Evolutionary conservation across 1,284 basidiomycete species (phyloP), one percentile per base, ranked within the genome.

Genomic region (Chondrostereum purpureum): DNA sequence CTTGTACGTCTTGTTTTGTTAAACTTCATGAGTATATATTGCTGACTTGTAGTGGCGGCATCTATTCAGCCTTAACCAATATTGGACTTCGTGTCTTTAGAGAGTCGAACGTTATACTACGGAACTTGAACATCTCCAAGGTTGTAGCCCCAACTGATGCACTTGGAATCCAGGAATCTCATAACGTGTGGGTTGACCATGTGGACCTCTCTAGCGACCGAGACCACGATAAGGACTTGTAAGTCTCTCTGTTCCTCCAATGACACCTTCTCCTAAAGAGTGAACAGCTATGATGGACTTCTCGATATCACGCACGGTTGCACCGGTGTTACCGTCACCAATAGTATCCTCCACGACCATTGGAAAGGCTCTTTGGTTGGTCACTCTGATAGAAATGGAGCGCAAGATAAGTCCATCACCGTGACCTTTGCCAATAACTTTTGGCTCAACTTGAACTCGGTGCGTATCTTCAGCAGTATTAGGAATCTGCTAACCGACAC

Each of bases 41-140:
- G 12, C 41, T 59, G 48, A 46, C 56, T 59, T 46, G 44, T n/a
- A 8, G 27, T 34, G 52, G 35, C 22, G n/a, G n/a, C n/a, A n/a
- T n/a, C 31, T 45, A 22, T 24, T 20, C 20, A 62, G 67, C 65
- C 5, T 66, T 70, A 39, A 54, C 55, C 37, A 69, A 69, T 34
- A 60, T 65, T 48, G 70, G 69, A 1, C 61, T 72, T 35, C 67
- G 72, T 46, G 65, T 73, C 40, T 50, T 69, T 41, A 54, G 66
- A 23, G 63, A 62, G 39, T 54, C 48, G 33, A 73, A 75, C 46
- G 71, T 75, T 42, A 75, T 75, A 53, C 65, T 73, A 49, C 66
- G 72, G 21, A 74, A 74, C 53, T 53, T 75, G 53, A 72, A 70
- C 55, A 67, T 75, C 46, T 68, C 68, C 34, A 73, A 73, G 55